These are phyloP conservation scores for Colletotrichum eremochloae DNA, from an alignment of 2,329 filamentous ascomycete genomes.

Conservation along the genomic window DNA sequence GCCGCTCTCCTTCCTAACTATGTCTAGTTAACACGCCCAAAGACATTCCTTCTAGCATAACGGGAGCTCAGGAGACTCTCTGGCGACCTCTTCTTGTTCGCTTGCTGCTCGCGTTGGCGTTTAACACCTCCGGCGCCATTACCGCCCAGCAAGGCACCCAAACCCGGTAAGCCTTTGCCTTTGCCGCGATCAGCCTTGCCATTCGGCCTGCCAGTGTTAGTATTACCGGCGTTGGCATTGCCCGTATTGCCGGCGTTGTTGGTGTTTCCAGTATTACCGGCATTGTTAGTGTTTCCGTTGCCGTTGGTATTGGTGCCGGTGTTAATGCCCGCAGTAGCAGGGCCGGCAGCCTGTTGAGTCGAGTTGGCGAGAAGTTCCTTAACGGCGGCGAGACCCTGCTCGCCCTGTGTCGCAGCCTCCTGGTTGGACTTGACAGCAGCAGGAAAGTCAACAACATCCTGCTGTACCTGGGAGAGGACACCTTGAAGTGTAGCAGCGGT, in stretches of 20 bases:
- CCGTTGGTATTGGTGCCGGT: conserved; percentile 30
- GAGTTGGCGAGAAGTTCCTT: conserved; percentile 53
- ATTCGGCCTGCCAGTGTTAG: not conserved
- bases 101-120: not conserved
- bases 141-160: not conserved
- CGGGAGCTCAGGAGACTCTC: not conserved
- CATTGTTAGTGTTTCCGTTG: conserved; percentile 42
- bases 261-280: conserved; percentile 40
- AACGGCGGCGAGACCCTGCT: conserved; percentile 55
- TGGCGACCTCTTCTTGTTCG: not conserved
- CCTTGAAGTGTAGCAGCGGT: conserved; percentile 61
- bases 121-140: not conserved
- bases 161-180: not conserved
- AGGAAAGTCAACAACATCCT: conserved; percentile 65
- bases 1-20: too few species aligned
- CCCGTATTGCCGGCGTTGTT: conserved; percentile 24
- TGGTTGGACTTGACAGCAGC: conserved; percentile 57
- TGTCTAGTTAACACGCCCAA: not conserved
- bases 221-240: not conserved
- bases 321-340: conserved; percentile 7
- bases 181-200: not conserved
- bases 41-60: not conserved
- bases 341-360: conserved; percentile 51
- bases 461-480: conserved; percentile 63
- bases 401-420: conserved; percentile 50